phyloP scores from a whole-genome alignment of 169 alveolate species.

The Plasmodium relictum region DNA sequence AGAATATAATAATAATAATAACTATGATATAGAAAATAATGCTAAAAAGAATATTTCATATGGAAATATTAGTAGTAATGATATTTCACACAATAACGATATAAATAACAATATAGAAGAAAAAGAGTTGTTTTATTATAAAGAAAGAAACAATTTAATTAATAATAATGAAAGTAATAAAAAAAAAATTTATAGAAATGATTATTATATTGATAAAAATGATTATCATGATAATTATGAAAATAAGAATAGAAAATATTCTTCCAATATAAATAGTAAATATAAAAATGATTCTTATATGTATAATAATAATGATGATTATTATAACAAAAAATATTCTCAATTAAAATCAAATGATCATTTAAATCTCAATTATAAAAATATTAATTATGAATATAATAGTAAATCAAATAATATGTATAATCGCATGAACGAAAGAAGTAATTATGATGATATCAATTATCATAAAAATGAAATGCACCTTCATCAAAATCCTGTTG shows the following conservation, averaged over 20 bases:
- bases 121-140: background rate
- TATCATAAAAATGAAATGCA: slow-evolving; percentile 2
- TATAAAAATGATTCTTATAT: slow-evolving; percentile 2
- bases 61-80: background rate
- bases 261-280: slow-evolving; percentile 7
- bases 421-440: background rate
- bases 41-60: background rate
- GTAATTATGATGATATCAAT: slow-evolving; percentile 8
- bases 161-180: background rate
- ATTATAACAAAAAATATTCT: background rate
- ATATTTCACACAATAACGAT: background rate
- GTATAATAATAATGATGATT: background rate
- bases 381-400: background rate
- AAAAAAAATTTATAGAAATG: slow-evolving; percentile 3
- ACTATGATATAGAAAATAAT: background rate
- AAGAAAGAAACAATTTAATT: background rate
- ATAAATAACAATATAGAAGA: background rate
- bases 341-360: slow-evolving; percentile 4
- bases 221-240: slow-evolving; percentile 21
- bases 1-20: background rate
- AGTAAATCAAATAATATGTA: background rate
- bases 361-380: background rate
- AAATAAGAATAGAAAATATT: background rate
- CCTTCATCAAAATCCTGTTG: background rate
- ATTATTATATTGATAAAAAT: slow-evolving; percentile 4